Conservation (phyloP, 306 rosid genomes). For the Gynostemma pentaphyllum region DNA sequence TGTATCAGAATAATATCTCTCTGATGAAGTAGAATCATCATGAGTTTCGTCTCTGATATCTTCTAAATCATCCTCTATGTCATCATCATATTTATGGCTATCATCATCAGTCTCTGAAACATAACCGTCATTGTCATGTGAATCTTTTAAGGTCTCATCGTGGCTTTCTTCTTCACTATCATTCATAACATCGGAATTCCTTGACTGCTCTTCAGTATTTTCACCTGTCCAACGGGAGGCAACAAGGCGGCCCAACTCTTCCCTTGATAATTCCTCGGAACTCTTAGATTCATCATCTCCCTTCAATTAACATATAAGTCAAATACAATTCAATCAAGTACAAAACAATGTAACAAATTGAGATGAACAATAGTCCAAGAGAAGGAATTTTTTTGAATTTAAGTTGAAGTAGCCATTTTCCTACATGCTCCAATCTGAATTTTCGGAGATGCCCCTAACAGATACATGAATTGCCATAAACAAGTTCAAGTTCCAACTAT, state of each 20-base stretch:
- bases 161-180: slow-evolving; percentile 33
- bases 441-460: not conserved
- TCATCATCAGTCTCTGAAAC: slow-evolving; percentile 85
- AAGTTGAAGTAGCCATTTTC: no score
- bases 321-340: slow-evolving; percentile 7
- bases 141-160: slow-evolving; percentile 26
- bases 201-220: slow-evolving; percentile 35
- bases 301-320: slow-evolving; percentile 28
- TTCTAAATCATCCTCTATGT: slow-evolving; percentile 38
- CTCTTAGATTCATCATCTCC: slow-evolving; percentile 40
- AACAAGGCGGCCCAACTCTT: slow-evolving; percentile 94
- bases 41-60: slow-evolving; percentile 45
- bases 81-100: slow-evolving; percentile 38
- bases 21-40: slow-evolving; percentile 46
- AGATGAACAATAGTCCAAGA: not conserved
- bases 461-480: not conserved
- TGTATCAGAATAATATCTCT: slow-evolving; percentile 43
- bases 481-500: not conserved
- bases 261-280: slow-evolving; percentile 71
- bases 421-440: no score
- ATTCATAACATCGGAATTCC: slow-evolving; percentile 25
- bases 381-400: not conserved
- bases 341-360: slow-evolving; percentile 9
- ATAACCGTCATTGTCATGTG: slow-evolving; percentile 51
- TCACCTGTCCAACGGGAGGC: slow-evolving; percentile 99